Base-by-base conservation (phyloP, 1,284 basidiomycete genomes). In the Leucoagaricus sp. region DNA sequence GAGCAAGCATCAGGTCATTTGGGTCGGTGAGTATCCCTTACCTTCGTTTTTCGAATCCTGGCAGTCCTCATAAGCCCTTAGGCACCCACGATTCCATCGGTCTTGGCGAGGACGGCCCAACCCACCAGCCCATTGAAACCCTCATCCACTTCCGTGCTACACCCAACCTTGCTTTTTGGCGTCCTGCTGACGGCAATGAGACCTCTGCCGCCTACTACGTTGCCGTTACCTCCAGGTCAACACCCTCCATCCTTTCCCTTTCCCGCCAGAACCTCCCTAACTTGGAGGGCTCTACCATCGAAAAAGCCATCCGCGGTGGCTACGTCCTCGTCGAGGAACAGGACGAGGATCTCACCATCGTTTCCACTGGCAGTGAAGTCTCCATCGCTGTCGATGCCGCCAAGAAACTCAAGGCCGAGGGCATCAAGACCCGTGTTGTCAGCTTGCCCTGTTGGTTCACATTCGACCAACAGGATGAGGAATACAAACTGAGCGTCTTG, bases 41-140 rank as follows among this genome's bases (percentile, higher is more conserved):
- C 4, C 15, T 40, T 25, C 48, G 13, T 26, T 57, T 31, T 42
- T n/a, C 13, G 38, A 26, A 45, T 4, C 19, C 15, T 41, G 19
- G n/a, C 4, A 7, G 29, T 12, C n/a, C 28, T 42, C 4, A 55
- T 36, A 28, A 13, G 53, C 26, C 5, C 57, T 51, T 42, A 83
- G 91, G 89, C 40, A 94, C 92, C 50, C 92, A 94, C 75, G 93
- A 94, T 71, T 92, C 90, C 48, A 94, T 94, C 64, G 93, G 92
- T 75, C 88, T 94, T 52, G 92, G 93, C 63, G 95, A 98, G 75
- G 95, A 98, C 67, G 96, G 96, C 46, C 95, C 96, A 53, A 98
- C 96, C 50, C 95, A 98, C 74, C 95, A 97, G 74, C 95, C 94
- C 58, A 81, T 96, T 59, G 95, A 97, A 79, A 93, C 91, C 38